Conservation (phyloP, 805 yeast genomes). For the Wickerhamomyces rabaulensis region DNA sequence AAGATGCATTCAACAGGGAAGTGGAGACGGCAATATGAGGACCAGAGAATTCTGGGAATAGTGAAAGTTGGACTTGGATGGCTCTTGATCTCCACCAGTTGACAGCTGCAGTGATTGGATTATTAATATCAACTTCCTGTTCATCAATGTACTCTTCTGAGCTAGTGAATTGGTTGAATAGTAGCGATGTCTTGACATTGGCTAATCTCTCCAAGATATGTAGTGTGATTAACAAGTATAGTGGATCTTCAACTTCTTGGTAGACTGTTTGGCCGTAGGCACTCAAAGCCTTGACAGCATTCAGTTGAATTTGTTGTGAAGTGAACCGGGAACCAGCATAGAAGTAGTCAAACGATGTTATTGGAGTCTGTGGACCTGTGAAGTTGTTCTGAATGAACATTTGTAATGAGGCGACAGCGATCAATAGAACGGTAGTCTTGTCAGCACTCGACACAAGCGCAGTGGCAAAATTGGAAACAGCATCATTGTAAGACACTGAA, state of each 20-base stretch:
- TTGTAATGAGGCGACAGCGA: slow-evolving; percentile 58
- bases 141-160: slow-evolving; percentile 25
- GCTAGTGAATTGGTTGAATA: slow-evolving; percentile 21
- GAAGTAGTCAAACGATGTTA: slow-evolving; percentile 28
- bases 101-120: slow-evolving; percentile 35
- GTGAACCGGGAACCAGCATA: slow-evolving; percentile 9
- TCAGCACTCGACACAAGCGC: background rate
- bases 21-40: slow-evolving; percentile 31
- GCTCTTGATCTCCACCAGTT: slow-evolving; percentile 78
- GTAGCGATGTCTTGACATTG: slow-evolving; percentile 24
- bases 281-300: slow-evolving; percentile 35
- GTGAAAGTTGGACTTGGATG: slow-evolving; percentile 55
- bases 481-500: slow-evolving; percentile 8
- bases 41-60: slow-evolving; percentile 60
- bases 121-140: slow-evolving; percentile 7
- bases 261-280: slow-evolving; percentile 72
- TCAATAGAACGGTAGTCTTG: slow-evolving; percentile 9
- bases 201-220: slow-evolving; percentile 38
- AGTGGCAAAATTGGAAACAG: slow-evolving; percentile 1
- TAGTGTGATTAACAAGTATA: slow-evolving; percentile 38
- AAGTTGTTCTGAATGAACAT: slow-evolving; percentile 69
- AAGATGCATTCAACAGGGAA: slow-evolving; percentile 26
- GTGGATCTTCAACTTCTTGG: slow-evolving; percentile 48
- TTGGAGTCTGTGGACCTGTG: slow-evolving; percentile 70
- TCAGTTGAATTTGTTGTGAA: slow-evolving; percentile 13